Evolutionary conservation across 2,329 filamentous ascomycete genomes (phyloP).

Genomic region (Phialemonium atrogriseum): DNA sequence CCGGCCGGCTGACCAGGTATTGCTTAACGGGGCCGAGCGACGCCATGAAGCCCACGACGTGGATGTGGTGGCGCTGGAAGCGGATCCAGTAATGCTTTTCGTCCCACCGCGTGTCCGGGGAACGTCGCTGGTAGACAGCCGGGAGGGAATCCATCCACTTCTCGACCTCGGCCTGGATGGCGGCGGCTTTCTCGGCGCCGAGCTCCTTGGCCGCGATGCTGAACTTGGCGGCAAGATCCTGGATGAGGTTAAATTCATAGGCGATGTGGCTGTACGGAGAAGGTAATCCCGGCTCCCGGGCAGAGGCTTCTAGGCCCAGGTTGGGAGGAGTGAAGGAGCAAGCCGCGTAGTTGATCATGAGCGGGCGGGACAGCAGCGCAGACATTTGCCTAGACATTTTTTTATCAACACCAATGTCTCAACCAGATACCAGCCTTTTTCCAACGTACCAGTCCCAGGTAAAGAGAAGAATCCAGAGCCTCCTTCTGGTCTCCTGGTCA

Average conservation of each 20-base stretch:
- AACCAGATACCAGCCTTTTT: background rate
- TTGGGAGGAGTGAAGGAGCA: constrained; percentile 30
- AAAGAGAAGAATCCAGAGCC: constrained; percentile 36
- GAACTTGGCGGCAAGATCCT: constrained; percentile 10
- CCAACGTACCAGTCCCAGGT: constrained; percentile 36
- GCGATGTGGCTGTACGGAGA: constrained; percentile 34
- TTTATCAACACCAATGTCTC: constrained; percentile 3
- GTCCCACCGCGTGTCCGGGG: constrained; percentile 19
- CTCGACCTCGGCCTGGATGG: constrained; percentile 21
- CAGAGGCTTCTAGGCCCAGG: constrained; percentile 24
- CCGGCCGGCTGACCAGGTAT: constrained; percentile 14
- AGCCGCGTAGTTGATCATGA: constrained; percentile 31
- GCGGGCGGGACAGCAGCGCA: constrained; percentile 31
- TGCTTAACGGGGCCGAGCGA: constrained; percentile 16
- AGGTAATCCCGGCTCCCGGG: constrained; percentile 20
- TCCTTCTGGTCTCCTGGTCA: constrained; percentile 35
- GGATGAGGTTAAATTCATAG: constrained; percentile 27
- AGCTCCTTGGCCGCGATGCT: constrained; percentile 2
- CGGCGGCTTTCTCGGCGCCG: constrained; percentile 5
- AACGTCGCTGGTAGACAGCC: constrained; percentile 13
- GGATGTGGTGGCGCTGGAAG: constrained; percentile 21
- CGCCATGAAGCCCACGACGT: constrained; percentile 17
- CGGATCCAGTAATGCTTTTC: constrained; percentile 15
- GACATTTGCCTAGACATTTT: constrained; percentile 27
- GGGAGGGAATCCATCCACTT: constrained; percentile 23